Percentiles rank a stretch among this genome's conserved stretches.
Conservation (phyloP, 495 filamentous ascomycete genomes). For the Articulospora tetracladia region DNA sequence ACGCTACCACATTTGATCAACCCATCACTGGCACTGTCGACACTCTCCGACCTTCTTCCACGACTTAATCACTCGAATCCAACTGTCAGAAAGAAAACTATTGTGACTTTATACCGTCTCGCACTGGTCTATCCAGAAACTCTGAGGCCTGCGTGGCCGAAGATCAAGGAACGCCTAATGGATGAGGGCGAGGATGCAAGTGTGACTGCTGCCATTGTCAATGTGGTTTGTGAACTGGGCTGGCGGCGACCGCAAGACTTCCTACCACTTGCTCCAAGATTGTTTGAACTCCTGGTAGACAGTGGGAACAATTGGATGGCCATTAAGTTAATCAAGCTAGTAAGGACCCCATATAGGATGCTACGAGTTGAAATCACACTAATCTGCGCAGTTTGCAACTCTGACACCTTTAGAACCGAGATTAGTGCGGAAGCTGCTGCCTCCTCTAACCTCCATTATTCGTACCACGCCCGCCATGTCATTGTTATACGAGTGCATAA, state of each 20-base stretch:
- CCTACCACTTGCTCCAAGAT: constrained; percentile 80
- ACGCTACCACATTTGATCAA: constrained; percentile 91
- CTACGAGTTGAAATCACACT: neutral
- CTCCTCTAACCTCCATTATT: constrained; percentile 90
- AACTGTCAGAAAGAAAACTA: constrained; percentile 86
- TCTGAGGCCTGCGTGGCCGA: constrained; percentile 88
- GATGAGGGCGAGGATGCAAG: constrained; percentile 87
- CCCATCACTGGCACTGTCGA: constrained; percentile 81
- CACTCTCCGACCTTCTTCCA: constrained; percentile 80
- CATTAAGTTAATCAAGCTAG: constrained; percentile 97
- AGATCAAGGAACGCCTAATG: constrained; percentile 90
- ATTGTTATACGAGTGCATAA: constrained; percentile 94
- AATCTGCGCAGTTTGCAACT: constrained; percentile 72
- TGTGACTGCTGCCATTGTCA: constrained; percentile 92
- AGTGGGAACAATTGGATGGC: constrained; percentile 99
- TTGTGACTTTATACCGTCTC: constrained; percentile 87
- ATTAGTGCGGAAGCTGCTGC: constrained; percentile 85
- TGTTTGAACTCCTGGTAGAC: constrained; percentile 91
- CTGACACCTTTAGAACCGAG: constrained; percentile 91
- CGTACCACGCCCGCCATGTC: constrained; percentile 95
- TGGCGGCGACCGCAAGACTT: constrained; percentile 94
- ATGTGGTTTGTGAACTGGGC: constrained; percentile 93
- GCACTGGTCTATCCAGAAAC: constrained; percentile 94
- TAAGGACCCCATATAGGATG: constrained; percentile 34
- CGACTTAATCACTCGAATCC: constrained; percentile 81